Percentiles rank a stretch among this genome's conserved stretches.
Conservation (phyloP, 2,329 filamentous ascomycete genomes). For the Nemania serpens region DNA sequence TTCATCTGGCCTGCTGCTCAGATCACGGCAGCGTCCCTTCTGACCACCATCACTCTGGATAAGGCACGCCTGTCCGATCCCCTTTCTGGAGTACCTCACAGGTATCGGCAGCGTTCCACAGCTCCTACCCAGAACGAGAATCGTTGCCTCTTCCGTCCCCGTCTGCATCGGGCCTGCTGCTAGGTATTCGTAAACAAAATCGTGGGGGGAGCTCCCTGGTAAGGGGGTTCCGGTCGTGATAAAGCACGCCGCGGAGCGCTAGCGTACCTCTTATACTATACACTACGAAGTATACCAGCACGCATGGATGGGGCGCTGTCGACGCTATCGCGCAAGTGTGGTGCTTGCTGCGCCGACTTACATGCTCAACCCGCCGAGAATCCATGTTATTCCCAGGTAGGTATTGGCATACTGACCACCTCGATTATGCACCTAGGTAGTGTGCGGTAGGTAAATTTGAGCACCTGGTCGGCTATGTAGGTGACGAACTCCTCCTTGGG, state of each 20-base stretch:
- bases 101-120: constrained; percentile 9
- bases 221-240: constrained; percentile 3
- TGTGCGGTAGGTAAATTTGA: constrained; percentile 1
- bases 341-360: not conserved
- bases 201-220: constrained; percentile 11
- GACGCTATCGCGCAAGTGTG: constrained; percentile 14
- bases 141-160: constrained; percentile 23
- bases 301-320: constrained; percentile 16
- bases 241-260: constrained; percentile 11
- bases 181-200: constrained; percentile 9
- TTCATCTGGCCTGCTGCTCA: not conserved
- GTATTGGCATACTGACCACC: no score
- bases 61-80: no score
- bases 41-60: no score
- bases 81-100: not conserved
- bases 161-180: constrained; percentile 18
- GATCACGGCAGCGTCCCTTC: no score
- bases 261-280: constrained; percentile 8
- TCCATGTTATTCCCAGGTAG: not conserved
- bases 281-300: not conserved
- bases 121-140: constrained; percentile 15
- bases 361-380: constrained; percentile 15
- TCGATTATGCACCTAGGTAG: not conserved
- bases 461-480: not conserved
- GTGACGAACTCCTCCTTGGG: not conserved